These are phyloP conservation scores for Hansenula lynferdii DNA, from an alignment of 1,139 yeast genomes.

Conservation along the genomic window DNA sequence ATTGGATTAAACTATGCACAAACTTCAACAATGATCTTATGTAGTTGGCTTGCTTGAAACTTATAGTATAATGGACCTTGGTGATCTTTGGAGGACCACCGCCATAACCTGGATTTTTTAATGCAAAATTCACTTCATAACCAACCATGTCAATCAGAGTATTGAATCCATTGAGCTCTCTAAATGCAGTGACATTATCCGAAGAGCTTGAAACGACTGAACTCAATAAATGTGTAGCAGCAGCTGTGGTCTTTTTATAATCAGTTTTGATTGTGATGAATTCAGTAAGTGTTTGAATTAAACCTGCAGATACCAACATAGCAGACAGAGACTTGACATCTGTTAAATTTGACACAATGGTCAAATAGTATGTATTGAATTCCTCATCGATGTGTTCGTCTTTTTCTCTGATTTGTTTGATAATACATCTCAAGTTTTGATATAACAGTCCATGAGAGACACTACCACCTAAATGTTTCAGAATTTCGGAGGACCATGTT, in stretches of 20 bases:
- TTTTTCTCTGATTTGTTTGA: conserved; percentile 36
- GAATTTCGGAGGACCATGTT: conserved; percentile 71
- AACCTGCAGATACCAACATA: conserved; percentile 62
- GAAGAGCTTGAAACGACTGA: conserved; percentile 38
- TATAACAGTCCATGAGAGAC: conserved; percentile 81
- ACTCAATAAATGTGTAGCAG: conserved; percentile 58
- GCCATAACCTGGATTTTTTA: conserved; percentile 48
- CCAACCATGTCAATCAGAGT: conserved; percentile 56
- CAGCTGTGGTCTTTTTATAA: conserved; percentile 55
- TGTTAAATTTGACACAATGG: conserved; percentile 52
- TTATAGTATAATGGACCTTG: conserved; percentile 51
- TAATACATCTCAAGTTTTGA: conserved; percentile 62
- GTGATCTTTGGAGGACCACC: conserved; percentile 51
- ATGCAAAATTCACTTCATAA: conserved; percentile 63
- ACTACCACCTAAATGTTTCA: conserved; percentile 84
- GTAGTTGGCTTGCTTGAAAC: conserved; percentile 61
- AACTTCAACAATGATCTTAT: conserved; percentile 54
- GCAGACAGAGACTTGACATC: conserved; percentile 46
- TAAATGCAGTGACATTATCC: conserved; percentile 52
- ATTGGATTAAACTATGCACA: conserved; percentile 57
- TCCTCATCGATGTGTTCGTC: conserved; percentile 35
- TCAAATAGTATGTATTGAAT: conserved; percentile 51
- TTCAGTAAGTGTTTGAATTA: conserved; percentile 60
- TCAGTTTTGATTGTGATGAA: conserved; percentile 48
- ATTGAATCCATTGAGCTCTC: conserved; percentile 61